Evolutionary conservation across 192 early-diverging fungal species (phyloP).

Genomic region (Helicostylum pulchrum): DNA sequence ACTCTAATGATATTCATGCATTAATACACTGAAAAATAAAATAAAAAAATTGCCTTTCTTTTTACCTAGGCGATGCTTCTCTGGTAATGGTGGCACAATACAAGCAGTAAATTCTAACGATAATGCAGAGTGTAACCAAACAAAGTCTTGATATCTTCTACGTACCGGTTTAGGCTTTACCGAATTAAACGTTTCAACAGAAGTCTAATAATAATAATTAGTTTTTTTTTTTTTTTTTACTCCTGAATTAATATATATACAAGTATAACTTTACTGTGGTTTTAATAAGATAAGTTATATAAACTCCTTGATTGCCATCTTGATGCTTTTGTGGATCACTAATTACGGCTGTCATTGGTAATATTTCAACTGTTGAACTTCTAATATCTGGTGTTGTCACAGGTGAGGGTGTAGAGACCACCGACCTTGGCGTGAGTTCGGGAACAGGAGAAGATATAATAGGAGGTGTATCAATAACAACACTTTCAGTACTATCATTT

Average conservation of each 20-base stretch:
- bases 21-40: background rate
- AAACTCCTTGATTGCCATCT: constrained; percentile 78
- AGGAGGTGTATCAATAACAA: constrained; percentile 2
- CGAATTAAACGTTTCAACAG: constrained; percentile 48
- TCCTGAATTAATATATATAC: background rate
- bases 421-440: background rate
- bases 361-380: background rate
- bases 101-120: constrained; percentile 72
- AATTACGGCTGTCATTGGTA: constrained; percentile 59
- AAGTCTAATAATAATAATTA: constrained; percentile 48
- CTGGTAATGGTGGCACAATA: constrained; percentile 88
- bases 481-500: too few species aligned
- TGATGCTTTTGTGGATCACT: constrained; percentile 84
- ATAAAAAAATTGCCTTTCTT: constrained; percentile 8
- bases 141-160: constrained; percentile 94
- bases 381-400: background rate
- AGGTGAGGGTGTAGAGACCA: background rate
- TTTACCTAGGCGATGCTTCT: constrained; percentile 88
- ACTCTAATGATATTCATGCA: constrained; percentile 54
- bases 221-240: background rate
- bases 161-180: constrained; percentile 63
- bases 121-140: constrained; percentile 78
- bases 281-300: constrained; percentile 79
- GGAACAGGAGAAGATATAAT: background rate
- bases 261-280: constrained; percentile 53